Percentiles rank a stretch among this genome's conserved stretches.
These are phyloP conservation scores for Clathrospora elynae DNA, from an alignment of 2,329 filamentous ascomycete species.

Conservation along the genomic window DNA sequence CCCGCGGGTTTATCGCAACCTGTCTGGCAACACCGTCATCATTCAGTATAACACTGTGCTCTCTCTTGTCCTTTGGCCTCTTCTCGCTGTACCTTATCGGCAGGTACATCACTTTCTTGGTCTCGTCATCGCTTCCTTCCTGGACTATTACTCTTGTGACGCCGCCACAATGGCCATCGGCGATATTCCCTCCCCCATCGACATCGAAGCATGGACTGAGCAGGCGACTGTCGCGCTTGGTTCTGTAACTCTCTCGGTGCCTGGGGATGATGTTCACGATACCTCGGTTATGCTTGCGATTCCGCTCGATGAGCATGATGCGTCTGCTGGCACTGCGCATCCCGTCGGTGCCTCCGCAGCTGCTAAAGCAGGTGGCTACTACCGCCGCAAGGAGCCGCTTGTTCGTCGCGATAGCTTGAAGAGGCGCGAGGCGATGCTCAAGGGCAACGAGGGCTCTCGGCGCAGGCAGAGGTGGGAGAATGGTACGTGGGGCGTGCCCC, in stretches of 20 bases:
- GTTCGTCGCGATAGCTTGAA: conserved; percentile 66
- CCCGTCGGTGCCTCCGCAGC: conserved; percentile 37
- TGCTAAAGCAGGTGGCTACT: conserved; percentile 53
- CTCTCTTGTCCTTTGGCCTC: too few species aligned
- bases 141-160: too few species aligned
- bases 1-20: too few species aligned
- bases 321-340: conserved; percentile 29
- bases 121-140: too few species aligned
- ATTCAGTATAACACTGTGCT: too few species aligned
- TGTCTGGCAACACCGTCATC: too few species aligned
- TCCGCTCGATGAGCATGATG: conserved; percentile 67
- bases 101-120: conserved; percentile 11
- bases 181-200: conserved; percentile 40
- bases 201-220: conserved; percentile 57
- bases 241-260: conserved; percentile 48
- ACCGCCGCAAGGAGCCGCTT: conserved; percentile 60
- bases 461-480: conserved; percentile 94
- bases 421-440: conserved; percentile 75
- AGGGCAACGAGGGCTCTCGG: conserved; percentile 88
- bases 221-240: conserved; percentile 52
- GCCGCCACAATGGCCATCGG: conserved; percentile 44
- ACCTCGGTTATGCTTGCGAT: conserved; percentile 72
- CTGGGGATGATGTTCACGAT: conserved; percentile 50
- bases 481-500: conserved; percentile 57
- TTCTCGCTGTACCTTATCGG: background rate